Conservation (phyloP, 2,329 filamentous ascomycete genomes). For the Pseudocercospora eumusae region DNA sequence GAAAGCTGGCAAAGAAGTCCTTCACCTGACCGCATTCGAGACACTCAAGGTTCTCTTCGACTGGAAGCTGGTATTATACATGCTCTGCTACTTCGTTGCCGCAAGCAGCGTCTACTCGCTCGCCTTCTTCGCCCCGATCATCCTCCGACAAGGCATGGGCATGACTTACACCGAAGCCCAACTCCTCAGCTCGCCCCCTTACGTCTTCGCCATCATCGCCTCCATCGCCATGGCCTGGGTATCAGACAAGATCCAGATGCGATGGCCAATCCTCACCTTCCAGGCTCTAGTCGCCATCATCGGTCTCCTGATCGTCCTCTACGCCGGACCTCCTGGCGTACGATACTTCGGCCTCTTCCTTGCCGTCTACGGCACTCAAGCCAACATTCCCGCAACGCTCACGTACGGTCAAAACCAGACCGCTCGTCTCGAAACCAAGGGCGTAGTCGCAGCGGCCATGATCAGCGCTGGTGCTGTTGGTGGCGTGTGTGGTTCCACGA, state of each 20-base stretch:
- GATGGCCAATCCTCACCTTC: constrained; percentile 65
- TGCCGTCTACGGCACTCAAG: constrained; percentile 70
- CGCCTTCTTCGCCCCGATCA: constrained; percentile 76
- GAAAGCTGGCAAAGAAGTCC: constrained; percentile 31
- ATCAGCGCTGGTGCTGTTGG: constrained; percentile 45
- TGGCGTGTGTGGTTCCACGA: constrained; percentile 21
- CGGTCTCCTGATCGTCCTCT: constrained; percentile 73
- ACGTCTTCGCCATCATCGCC: constrained; percentile 63
- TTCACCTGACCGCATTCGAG: constrained; percentile 34
- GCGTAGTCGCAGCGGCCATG: constrained; percentile 36
- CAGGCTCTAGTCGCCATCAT: constrained; percentile 65
- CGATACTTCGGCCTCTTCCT: constrained; percentile 77
- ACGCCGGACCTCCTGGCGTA: constrained; percentile 56
- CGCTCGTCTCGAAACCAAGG: constrained; percentile 37
- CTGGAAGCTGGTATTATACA: constrained; percentile 38
- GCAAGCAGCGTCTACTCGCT: constrained; percentile 65
- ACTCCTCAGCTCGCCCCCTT: constrained; percentile 71
- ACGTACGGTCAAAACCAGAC: constrained; percentile 56
- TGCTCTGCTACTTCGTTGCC: constrained; percentile 38
- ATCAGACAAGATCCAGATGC: constrained; percentile 66
- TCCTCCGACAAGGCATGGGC: constrained; percentile 63
- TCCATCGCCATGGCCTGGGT: constrained; percentile 63
- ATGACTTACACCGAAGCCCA: constrained; percentile 66
- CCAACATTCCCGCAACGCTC: constrained; percentile 71
- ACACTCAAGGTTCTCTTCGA: constrained; percentile 35